Base-by-base conservation (phyloP, 179 eudicot species). In the Spergularia azorica region DNA sequence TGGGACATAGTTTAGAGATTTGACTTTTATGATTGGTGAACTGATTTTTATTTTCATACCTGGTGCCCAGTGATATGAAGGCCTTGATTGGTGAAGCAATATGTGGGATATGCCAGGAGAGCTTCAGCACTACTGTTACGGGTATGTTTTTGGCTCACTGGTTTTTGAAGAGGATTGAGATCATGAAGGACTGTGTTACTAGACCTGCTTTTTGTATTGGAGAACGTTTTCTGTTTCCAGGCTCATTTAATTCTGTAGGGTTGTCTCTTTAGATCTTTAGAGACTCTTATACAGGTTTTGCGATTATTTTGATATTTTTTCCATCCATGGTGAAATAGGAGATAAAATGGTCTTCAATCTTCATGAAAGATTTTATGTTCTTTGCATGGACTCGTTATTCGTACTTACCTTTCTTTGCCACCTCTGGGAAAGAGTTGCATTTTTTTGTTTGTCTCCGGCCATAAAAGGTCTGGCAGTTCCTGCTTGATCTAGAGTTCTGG, bases 101-200 rank as follows among this genome's bases (percentile, higher is more conserved):
- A 7, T 94, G 99, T 79, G 48, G 92, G 76, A 94, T 95, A 67
- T 94, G 99, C 83, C 90, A 88, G 77, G 99, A 95, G 87, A 89
- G 84, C 79, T 95, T 95, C 79, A 93, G 98, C 89, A 95, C 93
- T 26, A 74, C 91, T 58, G 81, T 95, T 13, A 93, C 92, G 52
- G 98, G 98, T 93, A 72, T 75, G 56, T 67, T 60, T 60, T 9
- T 26, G 14, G 20, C 65, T 61, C 39, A 16, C 50, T 18, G 55
- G 39, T 41, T 59, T 4, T 59, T 72, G 56, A 14, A 16, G 20
- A 67, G 48, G 55, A 67, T 67, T 39, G 14, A 26, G 65, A 61
- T 61, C 20, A 5, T 9, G 12, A 21, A 20, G 21, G 62, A 58
- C 21, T 16, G 9, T 20, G 2, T n/a, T 26, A 26, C 32, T 26